Evolutionary conservation across 177 flowering plant species (phyloP).

Genomic region (Vitis hybrid): DNA sequence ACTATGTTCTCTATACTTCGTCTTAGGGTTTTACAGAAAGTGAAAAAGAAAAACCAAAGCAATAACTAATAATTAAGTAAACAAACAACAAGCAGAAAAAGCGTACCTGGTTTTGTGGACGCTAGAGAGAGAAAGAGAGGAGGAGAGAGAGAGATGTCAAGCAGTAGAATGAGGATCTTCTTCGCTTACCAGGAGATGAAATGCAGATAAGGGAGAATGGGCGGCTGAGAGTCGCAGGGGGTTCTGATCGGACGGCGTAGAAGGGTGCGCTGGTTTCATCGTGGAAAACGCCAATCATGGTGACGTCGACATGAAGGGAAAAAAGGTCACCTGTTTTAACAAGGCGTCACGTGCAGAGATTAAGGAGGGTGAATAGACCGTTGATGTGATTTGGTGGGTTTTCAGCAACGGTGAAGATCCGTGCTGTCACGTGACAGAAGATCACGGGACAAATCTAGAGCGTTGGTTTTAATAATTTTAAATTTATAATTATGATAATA

Average conservation of each 20-base stretch:
- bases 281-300: slow-evolving; percentile 21
- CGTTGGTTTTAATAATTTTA: too few species aligned
- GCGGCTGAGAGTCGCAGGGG: slow-evolving; percentile 6
- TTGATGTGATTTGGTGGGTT: too few species aligned
- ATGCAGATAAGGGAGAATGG: slow-evolving; percentile 21
- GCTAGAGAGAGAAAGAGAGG: slow-evolving; percentile 5
- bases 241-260: slow-evolving; percentile 19
- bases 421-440: too few species aligned
- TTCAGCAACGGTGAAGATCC: too few species aligned
- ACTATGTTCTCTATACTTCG: neutral
- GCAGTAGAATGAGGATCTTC: neutral
- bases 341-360: neutral
- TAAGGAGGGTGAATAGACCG: neutral
- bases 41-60: neutral
- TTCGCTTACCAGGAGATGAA: slow-evolving; percentile 6
- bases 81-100: neutral
- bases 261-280: slow-evolving; percentile 7
- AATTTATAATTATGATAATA: too few species aligned
- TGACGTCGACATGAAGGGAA: slow-evolving; percentile 15
- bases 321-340: neutral
- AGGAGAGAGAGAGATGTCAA: slow-evolving; percentile 1
- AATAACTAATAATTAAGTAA: neutral
- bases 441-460: too few species aligned
- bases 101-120: slow-evolving; percentile 9
- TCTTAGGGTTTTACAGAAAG: slow-evolving; percentile 11